phyloP scores from a whole-genome alignment of 352 stramenopile species.

The Pythium inflatum region DNA sequence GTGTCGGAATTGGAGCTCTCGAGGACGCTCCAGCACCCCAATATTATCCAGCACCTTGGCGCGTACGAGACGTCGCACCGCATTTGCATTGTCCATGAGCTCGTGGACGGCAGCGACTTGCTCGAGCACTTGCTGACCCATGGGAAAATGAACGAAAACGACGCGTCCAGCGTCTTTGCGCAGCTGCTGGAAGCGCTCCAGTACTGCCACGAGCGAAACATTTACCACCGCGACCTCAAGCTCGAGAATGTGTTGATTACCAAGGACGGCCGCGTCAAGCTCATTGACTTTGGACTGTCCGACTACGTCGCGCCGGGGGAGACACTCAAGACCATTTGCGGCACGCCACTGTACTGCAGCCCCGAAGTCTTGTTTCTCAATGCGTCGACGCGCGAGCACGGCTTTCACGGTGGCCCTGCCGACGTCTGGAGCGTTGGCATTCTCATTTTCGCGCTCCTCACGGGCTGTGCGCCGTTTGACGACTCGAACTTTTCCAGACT shows the following conservation, averaged over 20 bases:
- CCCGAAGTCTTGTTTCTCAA: slow-evolving; percentile 79
- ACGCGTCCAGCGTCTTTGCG: slow-evolving; percentile 80
- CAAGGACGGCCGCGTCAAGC: slow-evolving; percentile 91
- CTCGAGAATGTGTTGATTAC: slow-evolving; percentile 96
- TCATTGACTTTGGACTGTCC: slow-evolving; percentile 96
- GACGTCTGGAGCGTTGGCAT: slow-evolving; percentile 83
- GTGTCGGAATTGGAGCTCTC: slow-evolving; percentile 85
- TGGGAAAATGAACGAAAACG: slow-evolving; percentile 71
- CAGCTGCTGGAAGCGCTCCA: slow-evolving; percentile 94
- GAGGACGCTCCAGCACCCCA: slow-evolving; percentile 68
- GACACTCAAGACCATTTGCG: slow-evolving; percentile 72
- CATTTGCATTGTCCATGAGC: slow-evolving; percentile 79
- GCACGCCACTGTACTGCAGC: slow-evolving; percentile 83
- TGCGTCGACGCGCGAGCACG: slow-evolving; percentile 39
- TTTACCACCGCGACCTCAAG: slow-evolving; percentile 96
- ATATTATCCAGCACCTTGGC: slow-evolving; percentile 79
- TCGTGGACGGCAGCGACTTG: slow-evolving; percentile 74
- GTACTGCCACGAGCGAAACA: slow-evolving; percentile 89
- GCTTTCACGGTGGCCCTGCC: slow-evolving; percentile 63
- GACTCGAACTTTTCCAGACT: slow-evolving; percentile 72
- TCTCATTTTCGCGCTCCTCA: slow-evolving; percentile 83
- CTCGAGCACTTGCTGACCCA: slow-evolving; percentile 73
- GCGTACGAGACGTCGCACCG: slow-evolving; percentile 81
- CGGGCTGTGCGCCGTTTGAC: slow-evolving; percentile 79
- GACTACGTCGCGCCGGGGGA: slow-evolving; percentile 81